Evolutionary conservation across 106 monocot species (phyloP), one percentile per base, ranked within the genome.

Genomic region (Alisma plantagoaquatica): DNA sequence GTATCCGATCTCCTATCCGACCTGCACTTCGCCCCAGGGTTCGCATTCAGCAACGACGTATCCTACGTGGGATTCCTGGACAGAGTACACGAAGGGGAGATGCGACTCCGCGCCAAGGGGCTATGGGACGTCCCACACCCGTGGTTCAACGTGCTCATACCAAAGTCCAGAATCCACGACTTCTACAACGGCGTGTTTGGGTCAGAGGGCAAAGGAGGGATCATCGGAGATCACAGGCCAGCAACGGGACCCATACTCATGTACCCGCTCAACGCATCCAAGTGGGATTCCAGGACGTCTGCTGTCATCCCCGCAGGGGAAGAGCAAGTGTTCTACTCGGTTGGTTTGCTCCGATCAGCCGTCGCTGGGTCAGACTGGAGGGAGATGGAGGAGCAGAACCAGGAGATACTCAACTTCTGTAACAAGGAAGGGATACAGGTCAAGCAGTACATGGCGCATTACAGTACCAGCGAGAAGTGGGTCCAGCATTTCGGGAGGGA

Each of bases 121-220:
- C 69, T 66, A 2, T 82, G 82, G 81, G 69, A 82, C 22, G 81
- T 77, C 23, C 81, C 81, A 16, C 76, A 82, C 31, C 81, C 81
- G 23, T 82, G 82, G 82, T 70, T 82, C 9, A 77, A 74, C 46
- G 22, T 82, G 11, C 74, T 82, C 23, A 58, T 82, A 16, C 77
- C 82, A 2, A 70, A 43, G 41, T 82, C 82, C 11, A 46, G 73
- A 25, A 70, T 82, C n/a, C 41, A 31, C 0, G 70, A 77, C 14
- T 70, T 77, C 17, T 63, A 73, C 35, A n/a, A 9, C 2, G 70
- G 70, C 4, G 77, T 77, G 23, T 77, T 82, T 53, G n/a, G n/a
- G n/a, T n/a, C n/a, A n/a, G n/a, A n/a, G n/a, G n/a, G n/a, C n/a
- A 70, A 58, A 32, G 53, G 66, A 21, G n/a, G n/a, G n/a, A n/a